Base-by-base conservation (phyloP, 148 eudicot species). In the Chenopodium album region DNA sequence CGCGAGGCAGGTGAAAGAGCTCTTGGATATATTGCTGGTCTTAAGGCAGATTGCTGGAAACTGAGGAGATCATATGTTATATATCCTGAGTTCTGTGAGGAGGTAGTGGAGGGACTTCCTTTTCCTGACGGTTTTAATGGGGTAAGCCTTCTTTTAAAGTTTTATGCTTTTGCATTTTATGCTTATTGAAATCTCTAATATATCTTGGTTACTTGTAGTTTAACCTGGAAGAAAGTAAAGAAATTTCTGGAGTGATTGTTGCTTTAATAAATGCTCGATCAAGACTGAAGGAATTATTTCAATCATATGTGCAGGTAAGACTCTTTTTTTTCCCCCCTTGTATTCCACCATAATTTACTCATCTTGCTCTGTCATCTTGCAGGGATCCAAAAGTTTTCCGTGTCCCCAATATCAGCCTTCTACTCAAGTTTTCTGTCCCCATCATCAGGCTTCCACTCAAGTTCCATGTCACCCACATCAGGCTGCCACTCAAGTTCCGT, bases 121-220 rank as follows among this genome's bases (percentile, higher is more conserved):
- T 67, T 67, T 28, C 71, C 71, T 31, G 37, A 67, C 41, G 71
- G 71, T 67, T 67, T 67, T 67, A 67, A 28, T 67, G 71, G 71
- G 37, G 71, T 67, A 67, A 9, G 71, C 37, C 71, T 67, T 29
- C 0, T 67, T 67, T 29, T 28, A 6, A 8, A 28, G 71, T 67
- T 67, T 13, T 28, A 11, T 67, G 37, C 41, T 67, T 29, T 67
- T 28, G 50, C 37, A 28, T 29, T 66, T 9, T 66, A 34, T 9
- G 71, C 71, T 66, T 66, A 66, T 56, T 67, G 37, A 28, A 67
- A 2, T 67, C 20, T 28, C 71, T 67, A 29, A 67, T 13, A 10
- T 13, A 6, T 28, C 71, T 67, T 28, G 16, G 71, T 67, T 67
- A 17, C 41, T 11, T 14, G 37, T 29, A 67, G 71, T 67, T 67